A percentile compares a stretch with the other conserved stretches of the same genome.
Evolutionary conservation across 805 yeast species (phyloP).

Genomic region (Candida khao-thaluensis): DNA sequence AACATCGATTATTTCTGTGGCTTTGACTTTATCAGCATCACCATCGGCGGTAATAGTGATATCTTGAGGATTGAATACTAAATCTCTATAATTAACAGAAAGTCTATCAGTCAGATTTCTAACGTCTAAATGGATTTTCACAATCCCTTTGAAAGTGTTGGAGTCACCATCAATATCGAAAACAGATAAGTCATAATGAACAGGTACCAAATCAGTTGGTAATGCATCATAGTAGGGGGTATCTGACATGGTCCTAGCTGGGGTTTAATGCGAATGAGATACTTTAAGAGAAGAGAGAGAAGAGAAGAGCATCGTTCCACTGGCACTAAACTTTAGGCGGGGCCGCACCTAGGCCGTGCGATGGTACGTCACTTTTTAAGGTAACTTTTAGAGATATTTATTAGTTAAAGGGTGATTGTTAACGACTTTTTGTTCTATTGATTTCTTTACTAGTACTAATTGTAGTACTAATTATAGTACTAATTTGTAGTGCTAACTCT

Average conservation of each 20-base stretch:
- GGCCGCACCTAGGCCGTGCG: no score
- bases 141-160: slow-evolving; percentile 48
- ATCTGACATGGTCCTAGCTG: background rate
- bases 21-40: slow-evolving; percentile 7
- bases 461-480: no score
- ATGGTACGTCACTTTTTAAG: no score
- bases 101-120: slow-evolving; percentile 42
- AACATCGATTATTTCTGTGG: slow-evolving; percentile 21
- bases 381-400: no score
- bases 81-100: slow-evolving; percentile 48
- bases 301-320: no score
- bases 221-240: slow-evolving; percentile 46
- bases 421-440: no score
- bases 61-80: slow-evolving; percentile 25
- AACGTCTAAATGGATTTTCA: slow-evolving; percentile 48
- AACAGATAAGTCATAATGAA: slow-evolving; percentile 63
- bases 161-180: slow-evolving; percentile 57
- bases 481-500: no score
- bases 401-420: no score
- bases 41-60: slow-evolving; percentile 14
- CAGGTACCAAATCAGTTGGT: slow-evolving; percentile 68
- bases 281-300: no score
- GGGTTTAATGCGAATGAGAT: no score
- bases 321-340: no score
- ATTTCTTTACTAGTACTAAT: no score